These are phyloP conservation scores for Myriangium duriaei DNA, from an alignment of 2,329 filamentous ascomycete genomes.

Conservation along the genomic window DNA sequence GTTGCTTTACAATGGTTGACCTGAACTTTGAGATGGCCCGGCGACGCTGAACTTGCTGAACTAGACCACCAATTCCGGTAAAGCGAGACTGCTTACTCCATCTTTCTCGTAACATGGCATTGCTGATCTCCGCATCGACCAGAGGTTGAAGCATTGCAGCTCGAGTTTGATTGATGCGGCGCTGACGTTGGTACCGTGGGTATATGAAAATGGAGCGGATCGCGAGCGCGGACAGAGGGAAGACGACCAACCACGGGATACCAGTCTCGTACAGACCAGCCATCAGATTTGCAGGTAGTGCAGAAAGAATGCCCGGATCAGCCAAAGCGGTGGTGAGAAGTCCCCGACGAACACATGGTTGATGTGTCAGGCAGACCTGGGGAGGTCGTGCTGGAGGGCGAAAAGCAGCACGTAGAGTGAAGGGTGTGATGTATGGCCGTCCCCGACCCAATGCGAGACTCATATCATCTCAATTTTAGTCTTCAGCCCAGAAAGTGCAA, in stretches of 20 bases:
- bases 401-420: no score
- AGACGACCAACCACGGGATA: constrained; percentile 3
- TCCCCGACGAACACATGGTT: constrained; percentile 1
- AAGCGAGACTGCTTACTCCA: constrained; percentile 5
- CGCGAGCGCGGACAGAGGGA: constrained; percentile 1
- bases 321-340: constrained; percentile 5
- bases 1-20: not conserved
- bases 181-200: not conserved
- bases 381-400: no score
- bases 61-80: not conserved
- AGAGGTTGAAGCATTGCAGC: constrained; percentile 6
- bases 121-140: constrained; percentile 4
- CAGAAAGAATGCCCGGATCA: constrained; percentile 1
- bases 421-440: no score
- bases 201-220: constrained; percentile 4
- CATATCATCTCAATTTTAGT: no score
- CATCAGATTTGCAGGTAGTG: constrained; percentile 6
- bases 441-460: no score
- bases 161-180: constrained; percentile 3
- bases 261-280: constrained; percentile 1
- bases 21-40: not conserved
- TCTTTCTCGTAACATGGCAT: not conserved
- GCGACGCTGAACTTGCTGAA: not conserved
- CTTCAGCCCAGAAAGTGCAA: no score
- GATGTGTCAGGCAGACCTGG: no score